Evolutionary conservation across 495 filamentous ascomycete species (phyloP).

Genomic region (Neurospora tetrasperma): DNA sequence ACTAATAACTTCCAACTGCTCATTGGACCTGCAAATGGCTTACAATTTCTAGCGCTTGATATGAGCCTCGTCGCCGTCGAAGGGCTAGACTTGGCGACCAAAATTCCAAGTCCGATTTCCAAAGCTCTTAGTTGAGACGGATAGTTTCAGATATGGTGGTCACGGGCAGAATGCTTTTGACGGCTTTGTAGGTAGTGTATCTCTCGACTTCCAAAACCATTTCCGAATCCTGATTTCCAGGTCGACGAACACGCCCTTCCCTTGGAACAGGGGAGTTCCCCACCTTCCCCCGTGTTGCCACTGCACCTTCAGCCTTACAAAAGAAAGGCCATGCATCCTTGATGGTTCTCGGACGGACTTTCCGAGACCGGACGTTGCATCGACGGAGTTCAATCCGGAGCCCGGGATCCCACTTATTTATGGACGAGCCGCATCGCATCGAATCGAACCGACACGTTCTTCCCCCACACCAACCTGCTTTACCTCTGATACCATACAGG

Average conservation of each 20-base stretch:
- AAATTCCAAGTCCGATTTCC: too few relatives aligned
- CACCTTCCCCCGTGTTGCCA: background rate
- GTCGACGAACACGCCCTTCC: background rate
- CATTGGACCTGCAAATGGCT: too few relatives aligned
- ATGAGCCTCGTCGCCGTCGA: too few relatives aligned
- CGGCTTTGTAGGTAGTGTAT: too few relatives aligned
- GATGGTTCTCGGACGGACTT: background rate
- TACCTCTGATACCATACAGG: background rate
- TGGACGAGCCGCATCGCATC: background rate
- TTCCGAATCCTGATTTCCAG: too few relatives aligned
- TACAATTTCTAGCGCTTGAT: too few relatives aligned
- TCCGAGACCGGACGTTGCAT: background rate
- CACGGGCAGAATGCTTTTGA: too few relatives aligned
- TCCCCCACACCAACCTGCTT: background rate
- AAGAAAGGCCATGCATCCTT: background rate
- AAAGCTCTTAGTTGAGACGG: too few relatives aligned
- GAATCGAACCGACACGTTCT: background rate
- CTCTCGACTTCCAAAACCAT: too few relatives aligned
- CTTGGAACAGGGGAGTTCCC: background rate
- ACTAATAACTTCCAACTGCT: too few relatives aligned
- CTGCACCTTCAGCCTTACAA: background rate
- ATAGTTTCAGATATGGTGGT: too few relatives aligned
- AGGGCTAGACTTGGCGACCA: too few relatives aligned
- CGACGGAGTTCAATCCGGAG: background rate
- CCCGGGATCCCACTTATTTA: background rate